phyloP scores from a whole-genome alignment of 805 yeast species.

The Grigorovia humatica region DNA sequence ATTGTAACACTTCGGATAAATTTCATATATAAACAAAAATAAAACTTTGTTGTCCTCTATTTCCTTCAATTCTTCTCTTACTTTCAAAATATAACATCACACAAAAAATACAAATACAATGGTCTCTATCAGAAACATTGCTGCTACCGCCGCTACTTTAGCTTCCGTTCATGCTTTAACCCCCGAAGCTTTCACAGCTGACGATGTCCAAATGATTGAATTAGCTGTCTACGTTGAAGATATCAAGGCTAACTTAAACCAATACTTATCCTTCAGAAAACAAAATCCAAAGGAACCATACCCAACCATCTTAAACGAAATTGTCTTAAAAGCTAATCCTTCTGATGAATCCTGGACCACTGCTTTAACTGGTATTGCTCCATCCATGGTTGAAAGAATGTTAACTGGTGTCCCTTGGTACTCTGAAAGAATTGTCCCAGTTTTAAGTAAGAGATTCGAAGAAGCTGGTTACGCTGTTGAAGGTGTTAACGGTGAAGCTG shows the following conservation, averaged over 20 bases:
- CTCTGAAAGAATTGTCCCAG: slow-evolving; percentile 18
- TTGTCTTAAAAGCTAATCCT: slow-evolving; percentile 1
- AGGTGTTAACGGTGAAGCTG: not conserved
- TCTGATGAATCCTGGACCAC: slow-evolving; percentile 28
- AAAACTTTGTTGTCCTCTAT: no score
- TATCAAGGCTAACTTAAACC: slow-evolving; percentile 4
- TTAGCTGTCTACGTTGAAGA: slow-evolving; percentile 7
- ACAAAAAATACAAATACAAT: not conserved
- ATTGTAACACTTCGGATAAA: no score
- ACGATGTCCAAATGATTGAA: slow-evolving; percentile 4
- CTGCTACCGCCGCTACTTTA: slow-evolving; percentile 3
- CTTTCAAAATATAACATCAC: no score
- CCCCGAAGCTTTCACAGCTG: slow-evolving; percentile 1
- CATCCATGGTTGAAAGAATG: slow-evolving; percentile 18
- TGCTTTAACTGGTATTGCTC: slow-evolving; percentile 17
- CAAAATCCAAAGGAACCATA: slow-evolving; percentile 8
- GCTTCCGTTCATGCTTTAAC: slow-evolving; percentile 5
- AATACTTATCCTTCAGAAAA: slow-evolving; percentile 5
- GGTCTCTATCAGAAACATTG: slow-evolving; percentile 2
- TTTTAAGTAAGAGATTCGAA: not conserved
- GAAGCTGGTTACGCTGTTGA: not conserved
- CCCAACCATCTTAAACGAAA: slow-evolving; percentile 4
- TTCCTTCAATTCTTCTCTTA: no score
- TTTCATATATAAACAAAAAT: no score
- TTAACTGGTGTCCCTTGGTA: slow-evolving; percentile 31